A percentile compares a stretch with the other conserved stretches of the same genome.
phyloP scores from a whole-genome alignment of 202 grass and related monocot species.

The Zoysia matrella region DNA sequence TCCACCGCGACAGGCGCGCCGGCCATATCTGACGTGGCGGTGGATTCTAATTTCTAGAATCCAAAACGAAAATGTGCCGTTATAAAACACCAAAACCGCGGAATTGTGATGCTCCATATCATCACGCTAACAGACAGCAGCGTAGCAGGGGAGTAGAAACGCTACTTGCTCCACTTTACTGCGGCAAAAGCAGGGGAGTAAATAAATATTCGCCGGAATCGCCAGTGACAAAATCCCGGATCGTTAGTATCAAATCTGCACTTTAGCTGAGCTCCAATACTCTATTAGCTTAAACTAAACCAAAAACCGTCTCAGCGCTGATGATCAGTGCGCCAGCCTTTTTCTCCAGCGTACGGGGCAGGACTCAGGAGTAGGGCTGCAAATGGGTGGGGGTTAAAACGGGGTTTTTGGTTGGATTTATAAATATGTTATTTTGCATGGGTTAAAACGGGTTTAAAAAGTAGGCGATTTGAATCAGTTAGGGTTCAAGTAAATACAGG shows the following conservation, averaged over 20 bases:
- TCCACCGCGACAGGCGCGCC: neutral
- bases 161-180: neutral
- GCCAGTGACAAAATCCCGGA: neutral
- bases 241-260: conserved; percentile 10
- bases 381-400: too few relatives aligned
- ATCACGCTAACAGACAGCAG: too few relatives aligned
- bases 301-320: neutral
- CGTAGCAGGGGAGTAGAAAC: too few relatives aligned
- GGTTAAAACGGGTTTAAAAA: too few relatives aligned
- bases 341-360: neutral
- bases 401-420: too few relatives aligned
- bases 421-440: too few relatives aligned
- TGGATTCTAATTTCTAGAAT: neutral
- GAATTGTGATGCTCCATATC: neutral
- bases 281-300: conserved; percentile 12
- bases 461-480: too few relatives aligned
- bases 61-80: neutral
- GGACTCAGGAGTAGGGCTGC: neutral
- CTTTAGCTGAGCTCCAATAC: neutral
- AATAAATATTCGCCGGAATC: neutral
- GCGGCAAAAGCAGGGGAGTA: neutral
- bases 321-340: conserved; percentile 17
- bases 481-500: too few relatives aligned
- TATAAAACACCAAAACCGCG: neutral
- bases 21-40: neutral